Conservation (phyloP, 2,329 filamentous ascomycete genomes). For the Penicillium sp. region DNA sequence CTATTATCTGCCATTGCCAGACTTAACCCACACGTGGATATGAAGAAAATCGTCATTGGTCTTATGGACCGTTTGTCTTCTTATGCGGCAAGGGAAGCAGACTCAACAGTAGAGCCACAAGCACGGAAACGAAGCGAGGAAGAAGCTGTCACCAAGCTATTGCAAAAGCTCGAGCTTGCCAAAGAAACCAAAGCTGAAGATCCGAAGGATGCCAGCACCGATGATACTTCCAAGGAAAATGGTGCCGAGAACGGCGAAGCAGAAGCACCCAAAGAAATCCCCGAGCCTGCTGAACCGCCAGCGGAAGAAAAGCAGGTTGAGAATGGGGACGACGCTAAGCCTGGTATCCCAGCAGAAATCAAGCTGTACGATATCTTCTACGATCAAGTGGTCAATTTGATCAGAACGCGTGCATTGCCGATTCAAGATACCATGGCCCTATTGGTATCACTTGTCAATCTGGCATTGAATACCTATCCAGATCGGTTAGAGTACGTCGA, state of each 20-base stretch:
- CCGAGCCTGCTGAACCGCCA: slow-evolving; percentile 27
- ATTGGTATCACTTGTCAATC: slow-evolving; percentile 87
- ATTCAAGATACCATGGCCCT: slow-evolving; percentile 94
- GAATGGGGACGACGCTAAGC: slow-evolving; percentile 40
- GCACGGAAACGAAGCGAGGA: slow-evolving; percentile 77
- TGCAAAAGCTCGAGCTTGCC: slow-evolving; percentile 72
- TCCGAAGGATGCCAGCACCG: slow-evolving; percentile 38
- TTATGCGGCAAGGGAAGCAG: slow-evolving; percentile 87
- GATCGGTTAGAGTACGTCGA: slow-evolving; percentile 91
- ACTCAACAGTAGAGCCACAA: slow-evolving; percentile 66
- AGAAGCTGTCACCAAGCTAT: slow-evolving; percentile 73
- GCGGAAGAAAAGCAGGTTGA: slow-evolving; percentile 36
- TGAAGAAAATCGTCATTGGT: slow-evolving; percentile 97
- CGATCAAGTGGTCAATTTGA: slow-evolving; percentile 88
- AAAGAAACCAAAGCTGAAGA: slow-evolving; percentile 56
- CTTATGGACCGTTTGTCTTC: slow-evolving; percentile 94
- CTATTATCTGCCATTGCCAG: slow-evolving; percentile 90
- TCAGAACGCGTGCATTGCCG: slow-evolving; percentile 84
- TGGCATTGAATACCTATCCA: slow-evolving; percentile 94
- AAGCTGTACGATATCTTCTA: slow-evolving; percentile 98
- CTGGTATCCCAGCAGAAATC: slow-evolving; percentile 58
- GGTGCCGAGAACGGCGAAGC: slow-evolving; percentile 35
- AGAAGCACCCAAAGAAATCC: slow-evolving; percentile 32
- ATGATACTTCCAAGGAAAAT: slow-evolving; percentile 37
- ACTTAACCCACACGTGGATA: slow-evolving; percentile 92